Evolutionary conservation across 768 basidiomycete species (phyloP).

Genomic region (Boletus edulis): DNA sequence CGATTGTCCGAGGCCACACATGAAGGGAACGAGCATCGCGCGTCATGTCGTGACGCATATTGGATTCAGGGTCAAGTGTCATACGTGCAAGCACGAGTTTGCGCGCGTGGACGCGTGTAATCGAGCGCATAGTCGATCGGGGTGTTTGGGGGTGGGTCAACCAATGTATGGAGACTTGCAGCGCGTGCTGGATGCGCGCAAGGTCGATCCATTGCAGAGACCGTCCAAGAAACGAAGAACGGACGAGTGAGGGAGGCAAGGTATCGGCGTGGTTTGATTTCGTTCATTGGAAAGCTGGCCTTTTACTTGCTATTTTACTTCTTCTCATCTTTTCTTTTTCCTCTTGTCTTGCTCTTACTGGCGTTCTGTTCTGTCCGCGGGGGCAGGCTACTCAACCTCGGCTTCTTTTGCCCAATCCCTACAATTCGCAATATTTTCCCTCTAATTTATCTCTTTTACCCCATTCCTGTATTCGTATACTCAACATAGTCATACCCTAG

Average conservation of each 20-base stretch:
- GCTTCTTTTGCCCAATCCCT: too few relatives aligned
- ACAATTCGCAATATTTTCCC: background rate
- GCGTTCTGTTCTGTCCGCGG: too few relatives aligned
- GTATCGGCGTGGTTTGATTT: background rate
- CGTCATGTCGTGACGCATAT: constrained; percentile 33
- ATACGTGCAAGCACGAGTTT: constrained; percentile 31
- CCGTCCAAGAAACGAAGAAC: constrained; percentile 31
- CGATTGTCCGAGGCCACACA: constrained; percentile 25
- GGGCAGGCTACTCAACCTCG: too few relatives aligned
- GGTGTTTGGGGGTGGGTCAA: constrained; percentile 29
- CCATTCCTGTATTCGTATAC: background rate
- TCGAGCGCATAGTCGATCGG: constrained; percentile 32
- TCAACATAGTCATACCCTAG: background rate
- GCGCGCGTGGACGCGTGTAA: constrained; percentile 34
- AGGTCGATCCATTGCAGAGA: constrained; percentile 19
- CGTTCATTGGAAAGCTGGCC: background rate
- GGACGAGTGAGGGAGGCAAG: constrained; percentile 17
- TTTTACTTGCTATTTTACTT: too few relatives aligned
- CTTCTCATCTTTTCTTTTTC: background rate
- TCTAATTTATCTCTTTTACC: constrained; percentile 21
- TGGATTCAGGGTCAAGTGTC: constrained; percentile 30
- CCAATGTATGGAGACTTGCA: constrained; percentile 32
- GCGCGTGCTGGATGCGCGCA: constrained; percentile 26
- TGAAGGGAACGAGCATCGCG: constrained; percentile 34
- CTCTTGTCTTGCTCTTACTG: background rate